Conservation (phyloP, 169 alveolate species). For the Besnoitia besnoiti region DNA sequence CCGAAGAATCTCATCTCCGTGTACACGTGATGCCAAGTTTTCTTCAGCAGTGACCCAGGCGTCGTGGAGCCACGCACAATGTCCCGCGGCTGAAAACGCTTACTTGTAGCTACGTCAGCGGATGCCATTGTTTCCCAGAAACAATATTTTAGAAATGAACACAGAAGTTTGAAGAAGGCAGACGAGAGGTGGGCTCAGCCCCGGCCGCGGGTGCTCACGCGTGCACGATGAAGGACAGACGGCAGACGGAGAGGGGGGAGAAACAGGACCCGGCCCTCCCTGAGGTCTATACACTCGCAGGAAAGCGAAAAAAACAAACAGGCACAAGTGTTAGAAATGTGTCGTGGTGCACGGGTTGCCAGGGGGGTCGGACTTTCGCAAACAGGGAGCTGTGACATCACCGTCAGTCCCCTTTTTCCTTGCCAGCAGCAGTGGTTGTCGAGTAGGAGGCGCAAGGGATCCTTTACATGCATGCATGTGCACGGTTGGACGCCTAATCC, state of each 20-base stretch:
- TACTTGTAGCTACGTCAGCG: slow-evolving; percentile 17
- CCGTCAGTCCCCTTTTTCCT: background rate
- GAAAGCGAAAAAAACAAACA: background rate
- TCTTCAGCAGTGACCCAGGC: no score
- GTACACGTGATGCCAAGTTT: no score
- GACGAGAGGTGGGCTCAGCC: no score
- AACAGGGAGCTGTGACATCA: background rate
- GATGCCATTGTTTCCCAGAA: background rate
- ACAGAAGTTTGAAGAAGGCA: background rate
- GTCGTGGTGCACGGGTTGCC: background rate
- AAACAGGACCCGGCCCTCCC: background rate
- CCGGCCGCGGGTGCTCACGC: background rate
- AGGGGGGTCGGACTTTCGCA: background rate
- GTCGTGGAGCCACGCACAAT: no score
- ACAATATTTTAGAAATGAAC: background rate
- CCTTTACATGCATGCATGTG: background rate
- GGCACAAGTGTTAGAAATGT: background rate
- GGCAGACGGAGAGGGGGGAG: background rate
- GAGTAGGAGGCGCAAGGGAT: background rate
- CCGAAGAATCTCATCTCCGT: no score
- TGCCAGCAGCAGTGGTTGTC: background rate
- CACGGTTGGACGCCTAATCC: background rate
- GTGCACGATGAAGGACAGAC: background rate
- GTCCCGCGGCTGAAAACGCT: no score
- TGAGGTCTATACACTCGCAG: background rate